Evolutionary conservation across 2,329 filamentous ascomycete species (phyloP), one percentile per base, ranked within the genome.

Genomic region (Botrytis deweyae): DNA sequence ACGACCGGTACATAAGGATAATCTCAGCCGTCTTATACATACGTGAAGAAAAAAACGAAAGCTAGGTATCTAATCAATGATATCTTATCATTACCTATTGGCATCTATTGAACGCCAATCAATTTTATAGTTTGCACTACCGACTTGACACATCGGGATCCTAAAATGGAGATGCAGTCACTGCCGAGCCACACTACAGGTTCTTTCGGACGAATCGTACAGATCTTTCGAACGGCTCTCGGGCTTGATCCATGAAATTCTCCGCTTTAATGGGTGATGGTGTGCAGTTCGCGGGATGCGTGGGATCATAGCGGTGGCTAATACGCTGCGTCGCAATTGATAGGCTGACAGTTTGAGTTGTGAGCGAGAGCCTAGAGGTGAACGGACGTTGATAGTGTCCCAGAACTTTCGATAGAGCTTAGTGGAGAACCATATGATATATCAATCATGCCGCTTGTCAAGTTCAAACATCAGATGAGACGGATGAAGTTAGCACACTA

Each of bases 281-380:
- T 67, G 20, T 72, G 40, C 70, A 68, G 62, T 59, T 38, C 2
- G 22, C 49, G 25, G 9, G 22, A 58, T 29, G 58, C 42, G 14
- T 42, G 36, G 38, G 44, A 67, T 40, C 38, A 59, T 67, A 72
- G 70, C 52, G 63, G 63, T 68, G 33, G 46, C 52, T 68, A 40
- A 49, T 68, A 58, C 33, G 33, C 18, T 33, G 33, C 22, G 25
- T 44, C 10, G 12, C 38, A n/a, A 36, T 68, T 40, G 36, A 68
- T 61, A 58, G 38, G 38, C 62, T 72, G 52, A 68, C 22, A n/a
- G 33, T 22, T 12, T 20, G 18, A 22, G 8, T 61, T 40, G 49
- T 68, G 49, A 68, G 29, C 36, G 36, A 42, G 65, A 55, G 59
- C 12, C 49, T 55, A 55, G 49, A 29, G 49, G 25, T 40, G 36